Evolutionary conservation across 306 rosid species (phyloP).

Genomic region (Vicia faba): DNA sequence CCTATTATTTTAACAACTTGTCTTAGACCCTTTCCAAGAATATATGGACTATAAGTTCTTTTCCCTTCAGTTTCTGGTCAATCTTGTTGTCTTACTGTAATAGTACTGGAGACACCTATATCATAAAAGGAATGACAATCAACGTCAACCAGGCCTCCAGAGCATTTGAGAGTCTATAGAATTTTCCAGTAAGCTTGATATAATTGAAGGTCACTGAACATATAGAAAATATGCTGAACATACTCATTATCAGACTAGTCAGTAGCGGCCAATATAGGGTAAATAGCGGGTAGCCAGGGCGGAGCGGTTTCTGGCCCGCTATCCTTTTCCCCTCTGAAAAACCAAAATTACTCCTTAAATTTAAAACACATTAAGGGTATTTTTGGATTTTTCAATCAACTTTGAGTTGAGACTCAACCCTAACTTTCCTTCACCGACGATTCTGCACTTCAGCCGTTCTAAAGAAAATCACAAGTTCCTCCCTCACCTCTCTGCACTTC

Average conservation of each 20-base stretch:
- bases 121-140: constrained; percentile 5
- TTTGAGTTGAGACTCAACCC: no score
- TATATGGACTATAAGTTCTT: constrained; percentile 15
- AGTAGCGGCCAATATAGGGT: no score
- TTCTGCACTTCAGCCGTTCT: no score
- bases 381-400: no score
- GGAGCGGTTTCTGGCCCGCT: no score
- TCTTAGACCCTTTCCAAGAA: constrained; percentile 19
- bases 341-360: no score
- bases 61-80: background rate
- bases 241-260: background rate
- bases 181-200: constrained; percentile 3
- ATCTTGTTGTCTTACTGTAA: constrained; percentile 11
- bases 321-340: no score
- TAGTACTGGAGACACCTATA: constrained; percentile 11
- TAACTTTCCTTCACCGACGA: no score
- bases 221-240: constrained; percentile 3
- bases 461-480: no score
- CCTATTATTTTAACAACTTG: background rate
- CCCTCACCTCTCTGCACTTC: no score
- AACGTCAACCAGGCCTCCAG: background rate
- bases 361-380: no score
- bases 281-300: no score
- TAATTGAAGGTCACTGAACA: background rate
- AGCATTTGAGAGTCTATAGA: background rate